phyloP scores from a whole-genome alignment of 139 green algal species.

The Micromonas pusilla region DNA sequence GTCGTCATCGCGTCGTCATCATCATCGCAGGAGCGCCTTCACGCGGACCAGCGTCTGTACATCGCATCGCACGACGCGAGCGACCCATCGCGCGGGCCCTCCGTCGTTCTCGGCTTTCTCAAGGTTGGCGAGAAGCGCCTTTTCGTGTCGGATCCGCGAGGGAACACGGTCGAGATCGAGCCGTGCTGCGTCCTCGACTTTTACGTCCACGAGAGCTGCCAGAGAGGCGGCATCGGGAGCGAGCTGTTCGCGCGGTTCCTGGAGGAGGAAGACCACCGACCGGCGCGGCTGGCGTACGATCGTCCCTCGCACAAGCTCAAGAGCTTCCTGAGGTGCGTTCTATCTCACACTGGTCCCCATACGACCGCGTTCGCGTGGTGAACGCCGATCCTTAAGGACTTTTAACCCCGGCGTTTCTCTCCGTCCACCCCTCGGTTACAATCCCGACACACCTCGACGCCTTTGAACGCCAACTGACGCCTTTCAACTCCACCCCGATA shows the following conservation, averaged over 20 bases:
- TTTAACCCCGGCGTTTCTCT: no score
- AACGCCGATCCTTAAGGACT: no score
- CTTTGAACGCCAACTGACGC: no score
- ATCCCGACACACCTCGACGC: no score
- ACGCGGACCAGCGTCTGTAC: not conserved
- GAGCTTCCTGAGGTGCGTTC: constrained; percentile 59
- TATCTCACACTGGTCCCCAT: no score
- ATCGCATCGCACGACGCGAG: not conserved
- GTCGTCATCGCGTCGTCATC: not conserved
- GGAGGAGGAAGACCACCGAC: constrained; percentile 27
- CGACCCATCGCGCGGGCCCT: not conserved
- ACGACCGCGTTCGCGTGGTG: no score
- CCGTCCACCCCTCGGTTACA: no score
- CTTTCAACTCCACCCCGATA: no score
- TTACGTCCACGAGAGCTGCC: constrained; percentile 69
- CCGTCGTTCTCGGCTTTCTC: constrained; percentile 50
- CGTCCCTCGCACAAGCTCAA: constrained; percentile 63
- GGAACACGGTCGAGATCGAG: constrained; percentile 45
- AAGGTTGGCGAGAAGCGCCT: constrained; percentile 63
- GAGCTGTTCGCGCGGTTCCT: constrained; percentile 56
- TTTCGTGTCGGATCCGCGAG: constrained; percentile 44
- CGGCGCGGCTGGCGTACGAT: constrained; percentile 59
- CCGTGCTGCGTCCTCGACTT: constrained; percentile 73
- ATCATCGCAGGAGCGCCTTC: not conserved
- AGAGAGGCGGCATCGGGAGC: constrained; percentile 58